These are phyloP conservation scores for Senecio squalidus DNA, from an alignment of 140 eudicot genomes.

Conservation along the genomic window DNA sequence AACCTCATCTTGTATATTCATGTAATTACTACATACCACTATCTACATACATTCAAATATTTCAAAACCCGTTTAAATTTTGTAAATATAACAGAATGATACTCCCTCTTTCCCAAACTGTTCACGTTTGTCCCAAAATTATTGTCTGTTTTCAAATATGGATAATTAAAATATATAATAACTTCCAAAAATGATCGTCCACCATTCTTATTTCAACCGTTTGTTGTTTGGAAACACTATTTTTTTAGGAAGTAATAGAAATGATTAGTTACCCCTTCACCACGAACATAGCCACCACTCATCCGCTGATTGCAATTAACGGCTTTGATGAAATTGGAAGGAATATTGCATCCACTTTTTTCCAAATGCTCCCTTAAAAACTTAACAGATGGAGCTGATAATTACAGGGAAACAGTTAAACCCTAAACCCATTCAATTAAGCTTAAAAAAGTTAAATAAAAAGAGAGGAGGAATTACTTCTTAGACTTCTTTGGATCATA, in stretches of 20 bases:
- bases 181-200: no score
- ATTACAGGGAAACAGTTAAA: conserved; percentile 10
- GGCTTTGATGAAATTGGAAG: conserved; percentile 62
- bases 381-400: conserved; percentile 75
- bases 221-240: no score
- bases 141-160: no score
- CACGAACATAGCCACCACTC: conserved; percentile 67
- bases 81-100: no score
- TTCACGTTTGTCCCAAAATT: no score
- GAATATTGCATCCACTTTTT: conserved; percentile 68
- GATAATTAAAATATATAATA: no score
- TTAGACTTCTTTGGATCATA: conserved; percentile 50
- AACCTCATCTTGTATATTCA: conserved; percentile 69
- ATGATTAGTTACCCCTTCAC: conserved; percentile 49
- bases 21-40: conserved; percentile 66
- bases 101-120: no score
- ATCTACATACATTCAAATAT: conserved; percentile 36
- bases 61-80: no score
- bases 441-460: background rate
- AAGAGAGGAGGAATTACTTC: conserved; percentile 27
- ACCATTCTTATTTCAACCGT: no score
- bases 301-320: conserved; percentile 34
- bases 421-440: conserved; percentile 19
- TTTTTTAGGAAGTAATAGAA: no score
- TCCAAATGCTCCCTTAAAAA: conserved; percentile 72